Evolutionary conservation across 2,329 filamentous ascomycete species (phyloP), one percentile per base, ranked within the genome.

Genomic region (Zelopaecilomyces penicillatus): DNA sequence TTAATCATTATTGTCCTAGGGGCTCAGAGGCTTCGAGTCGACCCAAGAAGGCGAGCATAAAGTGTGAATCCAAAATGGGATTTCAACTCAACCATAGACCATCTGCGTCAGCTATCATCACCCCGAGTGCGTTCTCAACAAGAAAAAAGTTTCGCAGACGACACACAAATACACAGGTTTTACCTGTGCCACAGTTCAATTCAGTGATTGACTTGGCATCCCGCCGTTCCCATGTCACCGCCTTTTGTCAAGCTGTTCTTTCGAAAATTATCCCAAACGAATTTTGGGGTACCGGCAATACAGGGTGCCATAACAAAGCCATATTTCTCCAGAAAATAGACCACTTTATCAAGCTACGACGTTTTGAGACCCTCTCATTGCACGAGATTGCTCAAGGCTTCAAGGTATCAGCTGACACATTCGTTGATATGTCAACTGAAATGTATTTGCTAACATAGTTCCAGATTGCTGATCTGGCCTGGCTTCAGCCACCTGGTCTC

Each of bases 231-330:
- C 74, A 80, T 39, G 85, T 97, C 3, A 95, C 90, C 4, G 83
- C 87, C 1, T 97, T 95, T 58, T 95, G 89, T 60, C 85, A 84
- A 57, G 84, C 87, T 3, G 82, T 83, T 1, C 58, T 96, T 30
- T 69, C 69, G 19, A 85, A 76, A 46, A 67, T 96, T 11, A 75
- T 98, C 29, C 91, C 91, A 0, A 68, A 72, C 37, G 76, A 70
- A 3, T 83, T 95, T 46, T 95, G 86, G 80, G 89, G 90, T 0
- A 52, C 59, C 12, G 76, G 74, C 1, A 59, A 72, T 1, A 62
- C 65, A 0, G 73, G 74, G 32, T 44, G 52, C 5, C 67, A 76
- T 41, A 96, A 96, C 66, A 74, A 77, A 49, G 59, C 60, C 1
- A 56, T 67, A 0, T 63, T 96, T 31, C 67, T 88, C 57, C 72